Percentiles rank a stretch among this genome's conserved stretches.
phyloP scores from a whole-genome alignment of 257 asterid genomes.

The Nicotiana undulata region DNA sequence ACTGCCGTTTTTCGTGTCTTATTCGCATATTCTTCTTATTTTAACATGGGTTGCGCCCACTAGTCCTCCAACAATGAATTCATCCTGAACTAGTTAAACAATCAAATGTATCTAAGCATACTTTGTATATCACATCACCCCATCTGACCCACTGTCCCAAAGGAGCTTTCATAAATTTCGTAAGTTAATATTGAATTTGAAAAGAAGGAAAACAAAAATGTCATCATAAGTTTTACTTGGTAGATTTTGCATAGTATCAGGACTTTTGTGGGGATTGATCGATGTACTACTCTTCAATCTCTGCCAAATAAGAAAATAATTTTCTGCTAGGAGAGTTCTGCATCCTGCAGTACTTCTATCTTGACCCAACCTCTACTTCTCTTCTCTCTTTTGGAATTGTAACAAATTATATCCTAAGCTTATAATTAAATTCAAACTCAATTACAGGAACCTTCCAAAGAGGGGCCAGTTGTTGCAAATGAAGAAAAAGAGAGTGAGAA shows the following conservation, averaged over 20 bases:
- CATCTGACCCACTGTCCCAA: neutral
- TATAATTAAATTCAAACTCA: neutral
- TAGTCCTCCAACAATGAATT: neutral
- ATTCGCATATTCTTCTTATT: neutral
- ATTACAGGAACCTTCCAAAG: constrained; percentile 22
- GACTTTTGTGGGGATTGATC: neutral
- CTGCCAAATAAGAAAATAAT: neutral
- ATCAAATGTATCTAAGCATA: neutral
- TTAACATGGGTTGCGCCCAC: neutral
- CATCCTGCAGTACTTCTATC: neutral
- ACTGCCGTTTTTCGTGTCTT: neutral
- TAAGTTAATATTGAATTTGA: neutral
- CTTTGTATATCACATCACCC: neutral
- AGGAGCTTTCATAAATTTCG: neutral
- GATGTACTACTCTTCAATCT: neutral
- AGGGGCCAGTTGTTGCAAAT: neutral
- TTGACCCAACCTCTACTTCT: neutral
- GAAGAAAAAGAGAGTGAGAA: constrained; percentile 12
- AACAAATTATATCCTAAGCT: neutral
- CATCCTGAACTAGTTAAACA: neutral
- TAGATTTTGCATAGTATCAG: neutral
- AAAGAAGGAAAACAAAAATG: neutral
- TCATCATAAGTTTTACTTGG: neutral
- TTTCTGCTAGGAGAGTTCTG: neutral
- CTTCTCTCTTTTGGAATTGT: neutral